These are phyloP conservation scores for Otatea glauca DNA, from an alignment of 176 grass and related monocot species.

Conservation along the genomic window DNA sequence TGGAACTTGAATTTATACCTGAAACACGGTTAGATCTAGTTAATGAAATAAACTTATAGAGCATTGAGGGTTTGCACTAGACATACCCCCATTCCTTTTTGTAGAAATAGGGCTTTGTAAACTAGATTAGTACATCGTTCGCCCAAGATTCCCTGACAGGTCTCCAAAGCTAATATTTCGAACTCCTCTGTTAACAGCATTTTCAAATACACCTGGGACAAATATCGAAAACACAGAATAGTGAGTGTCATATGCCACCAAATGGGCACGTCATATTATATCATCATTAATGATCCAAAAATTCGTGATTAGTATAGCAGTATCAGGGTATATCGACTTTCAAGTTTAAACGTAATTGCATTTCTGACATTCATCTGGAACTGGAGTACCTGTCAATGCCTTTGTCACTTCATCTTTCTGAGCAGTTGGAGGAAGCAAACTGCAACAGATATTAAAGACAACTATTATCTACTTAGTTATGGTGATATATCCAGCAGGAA, in stretches of 20 bases:
- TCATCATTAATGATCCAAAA: not conserved
- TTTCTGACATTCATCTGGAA: slow-evolving; percentile 32
- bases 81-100: not conserved
- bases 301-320: not conserved
- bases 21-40: slow-evolving; percentile 44
- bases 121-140: slow-evolving; percentile 75
- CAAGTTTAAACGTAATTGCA: not conserved
- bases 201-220: slow-evolving; percentile 85
- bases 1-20: slow-evolving; percentile 99
- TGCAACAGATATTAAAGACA: slow-evolving; percentile 51
- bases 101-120: slow-evolving; percentile 15
- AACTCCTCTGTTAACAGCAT: slow-evolving; percentile 96
- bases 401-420: slow-evolving; percentile 96
- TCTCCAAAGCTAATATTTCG: slow-evolving; percentile 97
- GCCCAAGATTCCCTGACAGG: slow-evolving; percentile 94
- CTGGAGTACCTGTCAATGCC: slow-evolving; percentile 85
- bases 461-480: slow-evolving; percentile 19
- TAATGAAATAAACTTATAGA: slow-evolving; percentile 16
- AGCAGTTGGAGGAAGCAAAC: slow-evolving; percentile 89
- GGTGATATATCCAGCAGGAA: not conserved
- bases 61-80: not conserved
- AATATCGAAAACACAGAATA: slow-evolving; percentile 39
- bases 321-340: slow-evolving; percentile 27
- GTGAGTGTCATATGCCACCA: slow-evolving; percentile 23
- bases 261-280: slow-evolving; percentile 1